phyloP scores from a whole-genome alignment of 805 yeast species.

The Sungouiozyma ichnusensis region DNA sequence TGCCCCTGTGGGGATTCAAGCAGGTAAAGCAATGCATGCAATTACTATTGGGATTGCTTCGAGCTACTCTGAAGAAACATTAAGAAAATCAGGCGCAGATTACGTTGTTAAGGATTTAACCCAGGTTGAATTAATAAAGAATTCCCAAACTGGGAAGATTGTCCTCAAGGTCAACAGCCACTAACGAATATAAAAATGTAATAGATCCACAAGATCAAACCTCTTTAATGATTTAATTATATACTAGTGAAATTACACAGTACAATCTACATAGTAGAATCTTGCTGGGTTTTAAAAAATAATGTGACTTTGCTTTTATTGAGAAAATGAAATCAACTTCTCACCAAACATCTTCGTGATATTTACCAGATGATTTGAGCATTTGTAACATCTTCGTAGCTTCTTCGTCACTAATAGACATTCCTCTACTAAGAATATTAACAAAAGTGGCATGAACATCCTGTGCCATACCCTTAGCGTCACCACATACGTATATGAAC shows the following conservation, averaged over 20 bases:
- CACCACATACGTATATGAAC: conserved; percentile 92
- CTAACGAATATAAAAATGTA: too few relatives aligned
- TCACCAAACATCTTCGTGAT: conserved; percentile 97
- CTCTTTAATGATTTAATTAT: background rate
- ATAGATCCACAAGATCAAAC: background rate
- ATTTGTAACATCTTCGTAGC: conserved; percentile 73
- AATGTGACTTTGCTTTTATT: background rate
- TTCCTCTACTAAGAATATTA: conserved; percentile 49
- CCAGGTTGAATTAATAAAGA: conserved; percentile 11
- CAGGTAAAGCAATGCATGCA: conserved; percentile 73
- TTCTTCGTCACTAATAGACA: conserved; percentile 50
- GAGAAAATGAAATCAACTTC: too few relatives aligned
- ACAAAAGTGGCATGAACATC: conserved; percentile 71
- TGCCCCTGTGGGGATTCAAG: conserved; percentile 72
- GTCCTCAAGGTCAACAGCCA: conserved; percentile 8
- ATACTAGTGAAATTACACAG: background rate
- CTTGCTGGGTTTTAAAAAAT: background rate
- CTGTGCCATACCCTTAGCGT: conserved; percentile 91
- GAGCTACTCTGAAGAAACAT: conserved; percentile 51
- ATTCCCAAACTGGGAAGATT: conserved; percentile 4
- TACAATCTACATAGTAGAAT: background rate
- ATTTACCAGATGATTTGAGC: conserved; percentile 73
- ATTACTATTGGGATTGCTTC: conserved; percentile 67
- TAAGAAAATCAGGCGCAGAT: conserved; percentile 65
- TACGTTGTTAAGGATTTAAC: conserved; percentile 62